phyloP scores from a whole-genome alignment of 1,139 yeast species.

The Sugiyamaella castrensis region DNA sequence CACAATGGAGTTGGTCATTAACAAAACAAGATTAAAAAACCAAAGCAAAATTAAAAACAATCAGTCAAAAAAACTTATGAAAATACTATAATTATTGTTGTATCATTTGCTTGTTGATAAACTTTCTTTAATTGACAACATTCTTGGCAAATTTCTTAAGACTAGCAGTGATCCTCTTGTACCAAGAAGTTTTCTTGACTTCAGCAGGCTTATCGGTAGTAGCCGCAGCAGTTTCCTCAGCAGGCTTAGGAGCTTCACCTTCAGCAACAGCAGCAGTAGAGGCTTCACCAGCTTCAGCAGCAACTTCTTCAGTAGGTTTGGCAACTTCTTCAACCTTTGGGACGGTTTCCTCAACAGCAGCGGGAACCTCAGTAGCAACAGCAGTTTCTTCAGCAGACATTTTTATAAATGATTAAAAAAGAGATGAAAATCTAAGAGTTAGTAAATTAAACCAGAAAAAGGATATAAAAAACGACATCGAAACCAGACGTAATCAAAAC shows the following conservation, averaged over 20 bases:
- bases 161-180: conserved; percentile 49
- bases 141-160: conserved; percentile 46
- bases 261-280: conserved; percentile 15
- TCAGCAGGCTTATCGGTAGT: conserved; percentile 23
- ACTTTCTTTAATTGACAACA: conserved; percentile 38
- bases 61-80: neutral
- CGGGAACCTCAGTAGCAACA: conserved; percentile 13
- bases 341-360: conserved; percentile 17
- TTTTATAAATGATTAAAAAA: neutral
- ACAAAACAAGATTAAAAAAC: neutral
- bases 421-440: neutral
- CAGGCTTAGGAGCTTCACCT: conserved; percentile 15
- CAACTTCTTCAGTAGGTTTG: conserved; percentile 23
- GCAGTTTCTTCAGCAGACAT: conserved; percentile 16
- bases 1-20: conserved; percentile 3
- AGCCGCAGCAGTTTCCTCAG: conserved; percentile 20
- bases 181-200: conserved; percentile 47
- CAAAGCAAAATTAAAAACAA: conserved; percentile 7
- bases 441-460: neutral
- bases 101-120: neutral
- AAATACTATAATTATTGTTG: conserved; percentile 2
- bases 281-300: conserved; percentile 11
- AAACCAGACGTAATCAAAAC: too few relatives aligned
- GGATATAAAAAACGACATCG: too few relatives aligned
- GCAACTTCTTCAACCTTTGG: conserved; percentile 21